Percentiles rank a stretch among this genome's conserved stretches.
These are phyloP conservation scores for Colletotrichum gigasporum DNA, from an alignment of 2,329 filamentous ascomycete genomes.

Conservation along the genomic window DNA sequence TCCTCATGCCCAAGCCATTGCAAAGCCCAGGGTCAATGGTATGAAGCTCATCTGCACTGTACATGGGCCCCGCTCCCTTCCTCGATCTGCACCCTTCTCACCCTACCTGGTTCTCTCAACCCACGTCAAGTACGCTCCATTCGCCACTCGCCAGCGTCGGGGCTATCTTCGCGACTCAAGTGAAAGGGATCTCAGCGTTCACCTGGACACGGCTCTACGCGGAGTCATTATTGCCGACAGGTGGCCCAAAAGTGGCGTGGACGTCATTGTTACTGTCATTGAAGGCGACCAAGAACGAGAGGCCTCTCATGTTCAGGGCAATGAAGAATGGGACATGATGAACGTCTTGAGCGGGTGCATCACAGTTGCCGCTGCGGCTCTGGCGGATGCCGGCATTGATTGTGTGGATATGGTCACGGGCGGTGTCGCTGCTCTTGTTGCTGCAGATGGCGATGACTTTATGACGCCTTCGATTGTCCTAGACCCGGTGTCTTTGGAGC, in stretches of 20 bases:
- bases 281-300: conserved; percentile 88
- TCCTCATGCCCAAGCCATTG: conserved; percentile 47
- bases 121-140: conserved; percentile 96
- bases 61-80: conserved; percentile 90
- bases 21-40: conserved; percentile 63
- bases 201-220: conserved; percentile 89
- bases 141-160: conserved; percentile 83
- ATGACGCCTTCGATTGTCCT: conserved; percentile 62
- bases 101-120: conserved; percentile 92
- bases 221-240: conserved; percentile 92
- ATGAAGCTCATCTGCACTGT: conserved; percentile 94
- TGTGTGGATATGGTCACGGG: conserved; percentile 91
- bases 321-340: conserved; percentile 87
- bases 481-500: conserved; percentile 85
- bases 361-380: conserved; percentile 90
- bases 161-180: conserved; percentile 87
- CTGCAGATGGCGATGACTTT: conserved; percentile 35
- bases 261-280: conserved; percentile 90
- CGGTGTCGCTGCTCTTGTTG: conserved; percentile 85
- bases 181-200: conserved; percentile 89
- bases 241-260: conserved; percentile 99
- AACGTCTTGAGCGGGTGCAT: conserved; percentile 92
- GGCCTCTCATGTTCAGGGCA: conserved; percentile 55
- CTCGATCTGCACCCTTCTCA: conserved; percentile 89
- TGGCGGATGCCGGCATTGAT: conserved; percentile 95